Base-by-base conservation (phyloP, 177 flowering plant genomes). In the Vitis hybrid region DNA sequence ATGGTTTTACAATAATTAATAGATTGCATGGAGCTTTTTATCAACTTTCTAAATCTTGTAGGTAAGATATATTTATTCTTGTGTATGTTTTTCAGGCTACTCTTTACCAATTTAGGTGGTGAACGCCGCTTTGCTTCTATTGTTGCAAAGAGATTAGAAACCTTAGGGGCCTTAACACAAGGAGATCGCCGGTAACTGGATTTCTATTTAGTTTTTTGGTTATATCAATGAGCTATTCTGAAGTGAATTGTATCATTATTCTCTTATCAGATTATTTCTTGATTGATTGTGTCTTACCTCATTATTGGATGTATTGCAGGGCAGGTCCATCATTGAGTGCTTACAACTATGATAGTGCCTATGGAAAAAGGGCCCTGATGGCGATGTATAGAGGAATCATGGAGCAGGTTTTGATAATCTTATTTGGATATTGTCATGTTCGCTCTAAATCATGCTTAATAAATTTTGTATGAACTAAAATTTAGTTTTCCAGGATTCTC, bases 51-150 rank as follows among this genome's bases (percentile, higher is more conserved):
- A 51, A 12, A 51, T 61, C 9, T 69, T 11, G 5, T 29, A 49
- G 3, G 29, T 33, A 33, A 19, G 31, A 22, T 60, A 18, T 22
- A 10, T 1, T 16, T 16, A 53, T 26, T 3, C 19, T 5, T 8
- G 56, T 52, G 10, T 66, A 18, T 66, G 50, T 8, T 62, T 75
- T 70, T 56, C 82, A 95, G 99, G 82, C 87, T 95, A 64, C 83
- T 95, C 19, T 93, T 95, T 70, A 87, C 98, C 15, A 89, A 89
- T 83, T 97, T 95, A 70, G 98, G 99, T 60, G 99, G 99, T 73
- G 99, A 95, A 78, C 92, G 98, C 4, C 90, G 99, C 14, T 95
- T 95, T 85, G 99, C 99, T 49, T 95, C 99, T 14, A 90, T 93
- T 77, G 99, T 95, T 79, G 99, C 99, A 29, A 95, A 95, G 85